These are phyloP conservation scores for Mycena capillaripes DNA, from an alignment of 768 basidiomycete species.

Conservation along the genomic window DNA sequence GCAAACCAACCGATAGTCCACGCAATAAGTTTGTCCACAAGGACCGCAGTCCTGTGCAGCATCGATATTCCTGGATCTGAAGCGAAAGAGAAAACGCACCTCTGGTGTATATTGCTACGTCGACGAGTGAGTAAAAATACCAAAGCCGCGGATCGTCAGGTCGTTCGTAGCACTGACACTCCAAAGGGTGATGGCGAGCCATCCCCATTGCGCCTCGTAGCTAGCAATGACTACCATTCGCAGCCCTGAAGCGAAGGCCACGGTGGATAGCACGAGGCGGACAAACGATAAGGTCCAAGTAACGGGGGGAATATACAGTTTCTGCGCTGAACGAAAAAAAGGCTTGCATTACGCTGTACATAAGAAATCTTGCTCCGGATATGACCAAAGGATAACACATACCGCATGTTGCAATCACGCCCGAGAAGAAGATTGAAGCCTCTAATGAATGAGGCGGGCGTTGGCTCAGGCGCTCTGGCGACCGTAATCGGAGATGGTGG, in stretches of 20 bases:
- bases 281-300: not conserved
- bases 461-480: not conserved
- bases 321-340: conserved; percentile 3
- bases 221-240: not conserved
- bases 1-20: not conserved
- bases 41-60: not conserved
- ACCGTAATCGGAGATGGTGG: not conserved
- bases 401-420: not conserved
- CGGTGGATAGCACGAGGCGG: not conserved
- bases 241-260: not conserved
- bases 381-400: not conserved
- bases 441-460: not conserved
- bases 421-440: not conserved
- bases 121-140: not conserved
- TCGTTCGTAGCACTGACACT: not conserved
- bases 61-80: not conserved
- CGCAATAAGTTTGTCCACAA: conserved; percentile 12
- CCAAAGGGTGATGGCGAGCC: not conserved
- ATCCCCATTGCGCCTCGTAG: conserved; percentile 1
- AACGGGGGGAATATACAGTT: not conserved
- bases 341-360: not conserved
- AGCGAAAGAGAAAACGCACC: not conserved
- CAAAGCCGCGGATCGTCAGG: not conserved
- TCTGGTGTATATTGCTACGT: not conserved
- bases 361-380: not conserved